These are phyloP conservation scores for Nannochloropsis oceanica DNA, from an alignment of 108 stramenopile genomes.

Conservation along the genomic window DNA sequence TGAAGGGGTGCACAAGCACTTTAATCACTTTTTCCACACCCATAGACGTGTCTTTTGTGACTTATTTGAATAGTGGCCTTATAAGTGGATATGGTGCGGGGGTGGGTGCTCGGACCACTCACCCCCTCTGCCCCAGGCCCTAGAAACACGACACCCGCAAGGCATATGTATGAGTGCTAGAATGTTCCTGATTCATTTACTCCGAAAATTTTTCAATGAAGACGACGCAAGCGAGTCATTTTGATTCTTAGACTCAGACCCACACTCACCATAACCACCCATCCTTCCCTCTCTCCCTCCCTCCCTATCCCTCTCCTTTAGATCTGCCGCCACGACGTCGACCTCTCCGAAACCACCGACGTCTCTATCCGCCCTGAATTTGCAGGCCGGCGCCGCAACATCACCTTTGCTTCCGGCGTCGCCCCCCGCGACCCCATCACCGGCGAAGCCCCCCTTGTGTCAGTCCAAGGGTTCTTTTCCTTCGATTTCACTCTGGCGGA, in stretches of 20 bases:
- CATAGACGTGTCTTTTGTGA: no score
- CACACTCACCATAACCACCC: not conserved
- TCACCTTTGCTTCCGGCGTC: not conserved
- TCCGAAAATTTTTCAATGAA: no score
- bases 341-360: conserved; percentile 54
- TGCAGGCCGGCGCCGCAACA: conserved; percentile 1
- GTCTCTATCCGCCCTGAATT: conserved; percentile 19
- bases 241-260: not conserved
- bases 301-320: not conserved
- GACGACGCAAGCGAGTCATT: no score
- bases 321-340: conserved; percentile 48
- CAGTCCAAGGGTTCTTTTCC: conserved; percentile 41
- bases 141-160: no score
- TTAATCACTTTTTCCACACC: no score
- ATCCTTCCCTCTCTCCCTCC: not conserved
- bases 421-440: not conserved
- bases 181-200: no score
- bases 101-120: no score
- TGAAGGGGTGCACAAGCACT: no score
- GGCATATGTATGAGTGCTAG: no score
- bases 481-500: conserved; percentile 52
- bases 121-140: no score
- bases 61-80: no score
- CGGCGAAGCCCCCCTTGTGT: conserved; percentile 1
- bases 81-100: no score